Evolutionary conservation across 2,329 filamentous ascomycete species (phyloP).

Genomic region (Curvularia eragrostidis): DNA sequence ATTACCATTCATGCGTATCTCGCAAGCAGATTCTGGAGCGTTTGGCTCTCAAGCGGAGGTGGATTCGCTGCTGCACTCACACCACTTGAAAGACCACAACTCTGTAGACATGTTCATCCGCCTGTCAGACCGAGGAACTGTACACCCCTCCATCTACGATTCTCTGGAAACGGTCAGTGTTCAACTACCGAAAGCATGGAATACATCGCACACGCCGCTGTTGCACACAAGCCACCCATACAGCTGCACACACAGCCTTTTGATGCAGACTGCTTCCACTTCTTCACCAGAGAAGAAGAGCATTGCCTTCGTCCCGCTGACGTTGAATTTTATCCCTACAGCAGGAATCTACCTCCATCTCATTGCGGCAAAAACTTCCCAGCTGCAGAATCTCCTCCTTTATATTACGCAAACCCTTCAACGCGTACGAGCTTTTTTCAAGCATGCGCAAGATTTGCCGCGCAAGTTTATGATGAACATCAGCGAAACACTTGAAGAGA

Average conservation of each 20-base stretch:
- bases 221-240: constrained; percentile 74
- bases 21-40: constrained; percentile 42
- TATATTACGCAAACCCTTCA: constrained; percentile 83
- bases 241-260: constrained; percentile 76
- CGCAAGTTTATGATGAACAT: constrained; percentile 78
- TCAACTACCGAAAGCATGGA: constrained; percentile 54
- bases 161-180: constrained; percentile 80
- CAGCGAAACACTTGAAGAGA: constrained; percentile 74
- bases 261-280: constrained; percentile 59
- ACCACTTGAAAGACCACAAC: constrained; percentile 69
- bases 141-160: constrained; percentile 84
- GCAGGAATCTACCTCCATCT: constrained; percentile 82
- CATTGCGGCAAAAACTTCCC: constrained; percentile 84
- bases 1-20: constrained; percentile 42
- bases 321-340: constrained; percentile 81
- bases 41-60: constrained; percentile 51
- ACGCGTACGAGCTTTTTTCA: constrained; percentile 83
- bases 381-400: constrained; percentile 82
- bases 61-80: constrained; percentile 50
- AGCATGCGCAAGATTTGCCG: constrained; percentile 80
- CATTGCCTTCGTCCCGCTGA: constrained; percentile 67
- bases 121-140: constrained; percentile 71
- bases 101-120: constrained; percentile 81
- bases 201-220: constrained; percentile 57
- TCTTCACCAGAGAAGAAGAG: constrained; percentile 37